Evolutionary conservation across 306 rosid species (phyloP), one percentile per base, ranked within the genome.

Genomic region (Quercus suber): DNA sequence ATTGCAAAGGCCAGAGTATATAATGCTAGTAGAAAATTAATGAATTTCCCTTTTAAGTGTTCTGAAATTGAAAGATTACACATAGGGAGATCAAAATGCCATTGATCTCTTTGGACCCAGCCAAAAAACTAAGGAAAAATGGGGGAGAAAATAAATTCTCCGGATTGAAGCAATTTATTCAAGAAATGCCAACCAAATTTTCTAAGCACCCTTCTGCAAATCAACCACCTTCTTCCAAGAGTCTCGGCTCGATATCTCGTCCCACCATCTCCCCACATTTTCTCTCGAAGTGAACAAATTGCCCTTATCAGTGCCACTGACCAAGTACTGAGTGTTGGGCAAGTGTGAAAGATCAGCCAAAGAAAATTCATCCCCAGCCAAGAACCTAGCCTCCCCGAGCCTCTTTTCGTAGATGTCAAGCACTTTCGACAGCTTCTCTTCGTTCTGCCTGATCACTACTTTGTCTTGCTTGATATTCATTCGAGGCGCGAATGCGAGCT

Each of bases 301-400:
- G 6, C 82, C 87, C 30, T 63, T 76, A 4, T 85, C 83, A 1
- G 88, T 53, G 10, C 60, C 75, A 58, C 73, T 55, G 14, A 85
- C 41, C 84, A 92, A 58, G 76, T 87, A 94, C 2, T 94, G 89
- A 0, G 86, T 49, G 79, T 94, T 94, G 13, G 98, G 97, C 87
- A 94, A 87, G 82, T 94, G 98, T 0, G 96, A 94, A 68, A 90
- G 94, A 41, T 90, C 94, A 0, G 96, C 96, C 31, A 94, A 86
- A 14, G 97, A 86, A 83, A 94, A 94, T 4, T 92, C 84, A 20
- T 94, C 92, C 0, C 98, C 93, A 0, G 92, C 94, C 86, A 92
- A 77, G 91, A 85, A 92, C n/a, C 63, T 89, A 14, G 78, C 84
- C 55, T 89, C 94, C 8, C 33, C 87, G 2, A 90, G 91, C 84